Conservation (phyloP, 495 filamentous ascomycete species). For the Daldinia bambusicola region DNA sequence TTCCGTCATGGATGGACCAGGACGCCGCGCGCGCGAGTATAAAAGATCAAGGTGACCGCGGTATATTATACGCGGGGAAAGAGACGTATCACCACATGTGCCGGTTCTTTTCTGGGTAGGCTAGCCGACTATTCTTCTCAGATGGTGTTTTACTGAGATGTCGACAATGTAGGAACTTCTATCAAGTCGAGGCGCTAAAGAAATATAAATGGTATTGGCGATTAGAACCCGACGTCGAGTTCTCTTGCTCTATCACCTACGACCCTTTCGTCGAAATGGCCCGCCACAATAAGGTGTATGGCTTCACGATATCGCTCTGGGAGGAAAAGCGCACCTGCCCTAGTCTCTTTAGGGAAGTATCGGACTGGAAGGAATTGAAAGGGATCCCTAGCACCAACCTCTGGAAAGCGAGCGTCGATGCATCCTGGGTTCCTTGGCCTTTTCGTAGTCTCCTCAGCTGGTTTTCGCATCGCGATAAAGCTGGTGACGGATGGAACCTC, state of each 20-base stretch:
- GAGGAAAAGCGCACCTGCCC: slow-evolving; percentile 63
- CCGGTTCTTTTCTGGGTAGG: slow-evolving; percentile 93
- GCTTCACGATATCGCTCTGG: slow-evolving; percentile 62
- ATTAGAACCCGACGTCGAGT: slow-evolving; percentile 63
- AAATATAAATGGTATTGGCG: slow-evolving; percentile 66
- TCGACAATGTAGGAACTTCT: slow-evolving; percentile 66
- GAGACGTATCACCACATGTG: slow-evolving; percentile 99
- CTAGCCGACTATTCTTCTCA: background rate
- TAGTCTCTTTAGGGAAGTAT: slow-evolving; percentile 58
- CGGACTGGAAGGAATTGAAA: slow-evolving; percentile 55
- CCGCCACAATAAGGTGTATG: slow-evolving; percentile 61
- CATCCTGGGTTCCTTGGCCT: slow-evolving; percentile 56
- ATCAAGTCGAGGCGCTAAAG: slow-evolving; percentile 54
- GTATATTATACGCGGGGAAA: slow-evolving; percentile 98
- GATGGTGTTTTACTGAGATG: slow-evolving; percentile 7
- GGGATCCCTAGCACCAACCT: slow-evolving; percentile 46
- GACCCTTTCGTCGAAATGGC: slow-evolving; percentile 67
- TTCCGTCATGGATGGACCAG: slow-evolving; percentile 85
- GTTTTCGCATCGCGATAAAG: slow-evolving; percentile 51
- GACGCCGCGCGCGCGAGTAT: slow-evolving; percentile 86
- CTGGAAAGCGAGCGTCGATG: slow-evolving; percentile 54
- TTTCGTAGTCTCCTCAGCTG: slow-evolving; percentile 50
- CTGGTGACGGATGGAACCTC: slow-evolving; percentile 59
- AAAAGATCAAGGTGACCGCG: slow-evolving; percentile 82
- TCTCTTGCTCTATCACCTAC: slow-evolving; percentile 64